Percentiles rank a stretch among this genome's conserved stretches.
These are phyloP conservation scores for Micromonas commoda DNA, from an alignment of 139 green algal species.

Conservation along the genomic window DNA sequence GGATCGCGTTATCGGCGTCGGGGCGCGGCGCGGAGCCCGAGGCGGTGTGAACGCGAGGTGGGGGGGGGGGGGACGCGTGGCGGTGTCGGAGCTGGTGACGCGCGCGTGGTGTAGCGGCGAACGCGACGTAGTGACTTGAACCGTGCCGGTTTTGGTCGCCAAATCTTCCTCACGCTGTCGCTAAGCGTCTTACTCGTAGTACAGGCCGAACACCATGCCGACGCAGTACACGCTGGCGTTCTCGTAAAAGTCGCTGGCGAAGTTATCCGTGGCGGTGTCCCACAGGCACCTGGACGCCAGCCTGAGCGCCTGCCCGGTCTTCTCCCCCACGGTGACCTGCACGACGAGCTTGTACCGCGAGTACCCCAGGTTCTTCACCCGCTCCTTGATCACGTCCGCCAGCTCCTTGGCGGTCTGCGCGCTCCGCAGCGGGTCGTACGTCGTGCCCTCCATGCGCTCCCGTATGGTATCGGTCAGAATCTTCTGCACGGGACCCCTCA, in stretches of 20 bases:
- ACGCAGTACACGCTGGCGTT: conserved; percentile 74
- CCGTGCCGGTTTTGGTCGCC: no score
- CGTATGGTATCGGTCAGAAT: conserved; percentile 58
- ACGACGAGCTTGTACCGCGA: conserved; percentile 76
- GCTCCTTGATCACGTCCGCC: conserved; percentile 56
- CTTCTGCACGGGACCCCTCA: conserved; percentile 29
- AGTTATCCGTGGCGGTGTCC: conserved; percentile 61
- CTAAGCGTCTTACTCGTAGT: conserved; percentile 73
- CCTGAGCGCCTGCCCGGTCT: conserved; percentile 3
- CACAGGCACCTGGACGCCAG: conserved; percentile 76
- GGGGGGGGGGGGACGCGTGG: no score
- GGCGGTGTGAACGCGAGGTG: background rate
- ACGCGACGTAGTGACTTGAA: no score
- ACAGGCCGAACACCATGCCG: conserved; percentile 69
- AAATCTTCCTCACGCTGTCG: no score
- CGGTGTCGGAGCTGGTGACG: no score
- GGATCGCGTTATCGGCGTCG: background rate
- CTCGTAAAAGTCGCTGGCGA: conserved; percentile 62
- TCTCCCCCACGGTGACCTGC: conserved; percentile 24
- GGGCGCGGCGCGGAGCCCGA: background rate
- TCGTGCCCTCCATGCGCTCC: conserved; percentile 59
- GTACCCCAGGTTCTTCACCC: conserved; percentile 75
- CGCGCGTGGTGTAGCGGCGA: no score
- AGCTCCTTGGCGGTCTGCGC: conserved; percentile 56
- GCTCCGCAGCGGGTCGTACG: conserved; percentile 67